phyloP scores from a whole-genome alignment of 75 land plant species.

The Cryptomeria japonica region DNA sequence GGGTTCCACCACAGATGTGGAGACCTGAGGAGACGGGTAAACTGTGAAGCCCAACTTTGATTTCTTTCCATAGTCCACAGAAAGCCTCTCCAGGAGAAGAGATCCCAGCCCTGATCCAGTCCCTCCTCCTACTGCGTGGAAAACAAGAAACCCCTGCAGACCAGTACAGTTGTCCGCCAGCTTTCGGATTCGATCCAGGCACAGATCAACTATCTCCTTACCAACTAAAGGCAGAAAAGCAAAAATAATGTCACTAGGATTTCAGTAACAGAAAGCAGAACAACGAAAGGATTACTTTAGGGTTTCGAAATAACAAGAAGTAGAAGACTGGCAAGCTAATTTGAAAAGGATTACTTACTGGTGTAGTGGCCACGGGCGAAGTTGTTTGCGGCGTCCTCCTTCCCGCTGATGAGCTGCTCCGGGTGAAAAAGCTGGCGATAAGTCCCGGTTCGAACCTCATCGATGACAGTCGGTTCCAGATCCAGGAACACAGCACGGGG shows the following conservation, averaged over 20 bases:
- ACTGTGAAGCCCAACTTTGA: slow-evolving; percentile 68
- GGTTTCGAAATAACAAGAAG: background rate
- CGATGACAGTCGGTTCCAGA: slow-evolving; percentile 38
- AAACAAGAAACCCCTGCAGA: slow-evolving; percentile 65
- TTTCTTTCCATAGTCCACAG: slow-evolving; percentile 57
- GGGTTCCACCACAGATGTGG: slow-evolving; percentile 56
- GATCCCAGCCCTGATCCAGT: slow-evolving; percentile 71
- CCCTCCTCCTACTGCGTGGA: slow-evolving; percentile 47
- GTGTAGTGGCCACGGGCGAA: slow-evolving; percentile 53
- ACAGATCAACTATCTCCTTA: slow-evolving; percentile 63
- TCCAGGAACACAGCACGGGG: slow-evolving; percentile 29
- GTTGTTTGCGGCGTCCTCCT: slow-evolving; percentile 51
- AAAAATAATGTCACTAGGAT: background rate
- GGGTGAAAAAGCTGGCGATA: slow-evolving; percentile 29
- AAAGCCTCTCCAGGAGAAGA: slow-evolving; percentile 68
- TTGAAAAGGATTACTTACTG: slow-evolving; percentile 13
- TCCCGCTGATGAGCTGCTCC: slow-evolving; percentile 38
- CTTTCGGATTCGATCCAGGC: slow-evolving; percentile 39
- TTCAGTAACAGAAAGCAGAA: background rate
- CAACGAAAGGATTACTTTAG: too few species aligned
- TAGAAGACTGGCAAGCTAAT: background rate
- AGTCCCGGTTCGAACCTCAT: slow-evolving; percentile 27
- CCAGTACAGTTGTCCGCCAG: slow-evolving; percentile 56
- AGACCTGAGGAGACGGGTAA: slow-evolving; percentile 72
- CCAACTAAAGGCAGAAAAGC: slow-evolving; percentile 22